Conservation (phyloP, 164 flowering plant genomes). For the Umbilicus rupestris region DNA sequence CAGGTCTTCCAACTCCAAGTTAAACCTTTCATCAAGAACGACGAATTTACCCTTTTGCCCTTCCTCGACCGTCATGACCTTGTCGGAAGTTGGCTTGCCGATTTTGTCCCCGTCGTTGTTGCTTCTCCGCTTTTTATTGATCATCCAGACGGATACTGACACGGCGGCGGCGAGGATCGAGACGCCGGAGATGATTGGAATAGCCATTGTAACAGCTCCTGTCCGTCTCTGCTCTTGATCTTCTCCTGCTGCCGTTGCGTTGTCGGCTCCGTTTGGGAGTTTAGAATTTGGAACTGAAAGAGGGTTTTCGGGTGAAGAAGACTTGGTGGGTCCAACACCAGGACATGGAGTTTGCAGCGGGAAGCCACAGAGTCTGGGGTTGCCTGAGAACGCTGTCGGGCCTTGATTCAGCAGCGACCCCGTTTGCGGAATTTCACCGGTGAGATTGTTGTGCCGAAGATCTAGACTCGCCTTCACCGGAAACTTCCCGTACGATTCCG, state of each 20-base stretch:
- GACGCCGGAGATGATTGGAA: conserved; percentile 50
- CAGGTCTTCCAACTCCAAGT: conserved; percentile 82
- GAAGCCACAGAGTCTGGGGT: conserved; percentile 81
- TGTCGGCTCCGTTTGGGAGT: conserved; percentile 9
- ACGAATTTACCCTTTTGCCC: conserved; percentile 75
- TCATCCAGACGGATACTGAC: conserved; percentile 46
- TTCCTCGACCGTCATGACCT: conserved; percentile 33
- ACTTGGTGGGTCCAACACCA: conserved; percentile 21
- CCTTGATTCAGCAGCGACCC: conserved; percentile 87
- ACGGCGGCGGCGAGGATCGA: conserved; percentile 37
- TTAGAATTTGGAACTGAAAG: conserved; percentile 23
- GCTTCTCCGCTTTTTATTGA: conserved; percentile 32
- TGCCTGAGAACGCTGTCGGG: conserved; percentile 89
- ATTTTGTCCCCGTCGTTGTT: conserved; percentile 25
- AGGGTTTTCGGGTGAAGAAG: conserved; percentile 13
- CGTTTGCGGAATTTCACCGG: conserved; percentile 62
- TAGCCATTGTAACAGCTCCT: conserved; percentile 24
- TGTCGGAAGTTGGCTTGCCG: conserved; percentile 18
- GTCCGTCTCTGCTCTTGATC: conserved; percentile 9
- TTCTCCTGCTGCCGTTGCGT: background rate
- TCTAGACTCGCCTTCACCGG: conserved; percentile 66
- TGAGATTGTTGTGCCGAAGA: conserved; percentile 58
- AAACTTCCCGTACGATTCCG: conserved; percentile 49
- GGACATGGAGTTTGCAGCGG: conserved; percentile 51
- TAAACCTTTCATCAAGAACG: conserved; percentile 67